Base-by-base conservation (phyloP, 352 stramenopile genomes). In the Thalassiosira exigua region DNA sequence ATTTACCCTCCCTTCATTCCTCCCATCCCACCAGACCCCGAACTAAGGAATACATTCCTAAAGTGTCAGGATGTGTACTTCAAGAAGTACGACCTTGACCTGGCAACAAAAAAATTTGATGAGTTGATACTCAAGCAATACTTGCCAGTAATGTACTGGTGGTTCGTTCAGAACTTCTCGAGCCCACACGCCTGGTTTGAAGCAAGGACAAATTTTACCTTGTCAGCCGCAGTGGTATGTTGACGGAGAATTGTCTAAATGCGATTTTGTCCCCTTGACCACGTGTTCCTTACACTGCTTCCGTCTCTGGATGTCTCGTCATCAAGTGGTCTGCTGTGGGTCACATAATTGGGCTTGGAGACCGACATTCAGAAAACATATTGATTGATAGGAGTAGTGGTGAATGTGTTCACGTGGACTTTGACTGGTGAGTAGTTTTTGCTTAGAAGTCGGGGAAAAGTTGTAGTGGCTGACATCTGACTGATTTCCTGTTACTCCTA, bases 401-500 rank as follows among this genome's bases (percentile, higher is more conserved):
- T 41, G 97, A 99, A 88, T 98, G 96, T 70, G 97, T 99, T 9
- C 98, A 99, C 87, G 98, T 99, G 53, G 98, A 99, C 84, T 99
- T 99, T 89, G 90, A 94, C 68, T 94, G 90, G 88, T 93, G 81
- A 85, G 88, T 74, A 56, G n/a, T 57, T 29, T 29, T 4, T 17
- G 12, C 4, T 42, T 32, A 4, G 5, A 9, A 7, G 17, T 61
- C 21, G n/a, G n/a, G n/a, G n/a, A n/a, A n/a, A n/a, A n/a, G n/a
- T 12, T 61, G 9, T 7, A 27, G 9, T 71, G 32, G n/a, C 4
- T 32, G 30, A 17, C 14, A 3, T 52, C n/a, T n/a, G n/a, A 39
- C 50, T 42, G 33, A 50, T 56, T 71, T 41, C 41, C 27, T 27
- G 36, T 46, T 30, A 60, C 50, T 59, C 30, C 41, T 30, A 93